These are phyloP conservation scores for Thalassiosira livingstoniorum DNA, from an alignment of 352 stramenopile genomes.

Conservation along the genomic window DNA sequence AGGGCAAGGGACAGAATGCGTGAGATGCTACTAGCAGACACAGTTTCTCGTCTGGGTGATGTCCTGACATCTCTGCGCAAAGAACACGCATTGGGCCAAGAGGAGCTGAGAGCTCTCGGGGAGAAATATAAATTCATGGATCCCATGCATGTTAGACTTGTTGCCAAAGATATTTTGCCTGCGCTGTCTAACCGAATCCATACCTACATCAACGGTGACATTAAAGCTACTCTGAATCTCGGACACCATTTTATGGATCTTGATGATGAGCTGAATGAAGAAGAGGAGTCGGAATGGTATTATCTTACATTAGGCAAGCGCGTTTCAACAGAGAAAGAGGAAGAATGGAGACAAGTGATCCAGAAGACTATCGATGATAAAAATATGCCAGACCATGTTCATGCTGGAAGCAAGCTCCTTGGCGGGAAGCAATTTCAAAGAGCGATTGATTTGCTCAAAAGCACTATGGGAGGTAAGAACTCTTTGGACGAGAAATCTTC, in stretches of 20 bases:
- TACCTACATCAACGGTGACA: slow-evolving; percentile 73
- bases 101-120: slow-evolving; percentile 60
- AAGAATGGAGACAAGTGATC: slow-evolving; percentile 69
- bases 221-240: slow-evolving; percentile 66
- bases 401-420: slow-evolving; percentile 68
- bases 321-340: slow-evolving; percentile 54
- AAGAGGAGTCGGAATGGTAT: slow-evolving; percentile 79
- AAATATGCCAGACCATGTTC: slow-evolving; percentile 61
- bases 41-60: slow-evolving; percentile 71
- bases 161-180: slow-evolving; percentile 65
- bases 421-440: slow-evolving; percentile 81
- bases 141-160: slow-evolving; percentile 11
- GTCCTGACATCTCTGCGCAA: slow-evolving; percentile 64
- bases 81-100: slow-evolving; percentile 45
- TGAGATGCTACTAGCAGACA: slow-evolving; percentile 79
- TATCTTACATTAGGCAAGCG: slow-evolving; percentile 37
- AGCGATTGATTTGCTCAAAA: slow-evolving; percentile 66
- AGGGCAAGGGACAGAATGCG: slow-evolving; percentile 71
- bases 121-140: slow-evolving; percentile 64
- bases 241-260: slow-evolving; percentile 66
- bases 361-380: slow-evolving; percentile 53
- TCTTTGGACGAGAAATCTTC: background rate
- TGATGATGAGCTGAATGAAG: slow-evolving; percentile 71
- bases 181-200: slow-evolving; percentile 63
- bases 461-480: slow-evolving; percentile 62